Conservation (phyloP, 371 early-diverging fungal species). For the Neoconidiobolus thromboides region DNA sequence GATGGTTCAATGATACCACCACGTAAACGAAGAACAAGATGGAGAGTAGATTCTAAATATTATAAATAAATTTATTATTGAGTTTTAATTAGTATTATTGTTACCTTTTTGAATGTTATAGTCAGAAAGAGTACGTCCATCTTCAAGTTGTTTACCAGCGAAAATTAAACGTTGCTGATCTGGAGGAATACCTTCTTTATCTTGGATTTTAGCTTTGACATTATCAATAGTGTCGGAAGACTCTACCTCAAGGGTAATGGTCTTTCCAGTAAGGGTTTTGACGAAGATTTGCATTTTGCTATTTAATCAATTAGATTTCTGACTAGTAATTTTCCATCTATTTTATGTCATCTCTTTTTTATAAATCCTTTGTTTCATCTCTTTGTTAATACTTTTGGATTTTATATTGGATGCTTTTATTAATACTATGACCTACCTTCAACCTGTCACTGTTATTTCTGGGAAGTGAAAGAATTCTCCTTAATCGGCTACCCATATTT, state of each 20-base stretch:
- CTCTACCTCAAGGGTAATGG: constrained; percentile 96
- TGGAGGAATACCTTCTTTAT: constrained; percentile 90
- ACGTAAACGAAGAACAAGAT: constrained; percentile 95
- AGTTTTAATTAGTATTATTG: too few relatives aligned
- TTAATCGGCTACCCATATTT: too few relatives aligned
- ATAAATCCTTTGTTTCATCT: too few relatives aligned
- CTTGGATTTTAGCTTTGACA: constrained; percentile 95
- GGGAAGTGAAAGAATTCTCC: too few relatives aligned
- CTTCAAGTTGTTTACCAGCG: constrained; percentile 69
- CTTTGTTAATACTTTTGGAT: too few relatives aligned
- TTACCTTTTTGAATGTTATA: constrained; percentile 58
- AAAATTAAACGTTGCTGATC: constrained; percentile 74
- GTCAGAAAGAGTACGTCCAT: constrained; percentile 48
- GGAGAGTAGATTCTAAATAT: constrained; percentile 82
- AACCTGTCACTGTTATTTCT: too few relatives aligned
- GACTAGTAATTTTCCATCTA: too few relatives aligned
- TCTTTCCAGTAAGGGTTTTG: constrained; percentile 97
- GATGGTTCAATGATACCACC: constrained; percentile 95
- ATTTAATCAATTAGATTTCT: too few relatives aligned
- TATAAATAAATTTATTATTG: background rate
- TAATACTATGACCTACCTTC: too few relatives aligned
- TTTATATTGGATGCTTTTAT: too few relatives aligned
- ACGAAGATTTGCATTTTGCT: constrained; percentile 83
- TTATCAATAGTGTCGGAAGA: constrained; percentile 89
- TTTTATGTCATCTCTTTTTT: too few relatives aligned